phyloP scores from a whole-genome alignment of 805 yeast genomes.

The Sugiyamaella marilandica region DNA sequence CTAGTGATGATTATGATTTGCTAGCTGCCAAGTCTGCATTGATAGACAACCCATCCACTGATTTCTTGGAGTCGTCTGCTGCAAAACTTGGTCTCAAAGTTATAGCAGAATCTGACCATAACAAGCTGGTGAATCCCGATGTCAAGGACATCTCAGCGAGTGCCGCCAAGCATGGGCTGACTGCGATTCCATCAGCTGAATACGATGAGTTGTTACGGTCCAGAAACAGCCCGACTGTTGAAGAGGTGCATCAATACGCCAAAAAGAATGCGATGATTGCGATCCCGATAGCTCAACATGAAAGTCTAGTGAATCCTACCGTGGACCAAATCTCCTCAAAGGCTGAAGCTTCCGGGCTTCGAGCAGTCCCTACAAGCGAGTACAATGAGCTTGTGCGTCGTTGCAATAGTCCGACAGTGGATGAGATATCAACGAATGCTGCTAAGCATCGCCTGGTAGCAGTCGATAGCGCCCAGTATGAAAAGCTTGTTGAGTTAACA shows the following conservation, averaged over 20 bases:
- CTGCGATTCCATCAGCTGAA: constrained; percentile 22
- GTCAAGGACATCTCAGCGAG: constrained; percentile 8
- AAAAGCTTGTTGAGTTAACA: constrained; percentile 11
- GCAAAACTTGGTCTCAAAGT: not conserved
- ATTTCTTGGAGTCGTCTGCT: not conserved
- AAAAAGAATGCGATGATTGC: constrained; percentile 14
- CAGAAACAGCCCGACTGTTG: constrained; percentile 17
- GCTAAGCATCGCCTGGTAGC: constrained; percentile 23
- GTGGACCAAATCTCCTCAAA: constrained; percentile 4
- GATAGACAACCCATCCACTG: constrained; percentile 17
- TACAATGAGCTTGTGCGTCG: constrained; percentile 5
- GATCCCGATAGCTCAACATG: constrained; percentile 19
- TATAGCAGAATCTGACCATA: not conserved
- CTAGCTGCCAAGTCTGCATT: constrained; percentile 14
- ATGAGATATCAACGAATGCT: constrained; percentile 7
- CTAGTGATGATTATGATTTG: constrained; percentile 6
- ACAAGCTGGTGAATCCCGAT: constrained; percentile 8
- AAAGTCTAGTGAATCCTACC: constrained; percentile 1
- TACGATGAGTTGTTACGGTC: constrained; percentile 16
- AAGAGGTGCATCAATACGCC: constrained; percentile 29
- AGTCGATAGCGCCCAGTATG: constrained; percentile 22
- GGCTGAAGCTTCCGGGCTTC: constrained; percentile 12
- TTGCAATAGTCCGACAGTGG: not conserved
- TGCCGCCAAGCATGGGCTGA: constrained; percentile 24
- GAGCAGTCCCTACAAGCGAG: constrained; percentile 13